phyloP scores from a whole-genome alignment of 2,329 filamentous ascomycete species.

The Chaetoscypha palmicola region DNA sequence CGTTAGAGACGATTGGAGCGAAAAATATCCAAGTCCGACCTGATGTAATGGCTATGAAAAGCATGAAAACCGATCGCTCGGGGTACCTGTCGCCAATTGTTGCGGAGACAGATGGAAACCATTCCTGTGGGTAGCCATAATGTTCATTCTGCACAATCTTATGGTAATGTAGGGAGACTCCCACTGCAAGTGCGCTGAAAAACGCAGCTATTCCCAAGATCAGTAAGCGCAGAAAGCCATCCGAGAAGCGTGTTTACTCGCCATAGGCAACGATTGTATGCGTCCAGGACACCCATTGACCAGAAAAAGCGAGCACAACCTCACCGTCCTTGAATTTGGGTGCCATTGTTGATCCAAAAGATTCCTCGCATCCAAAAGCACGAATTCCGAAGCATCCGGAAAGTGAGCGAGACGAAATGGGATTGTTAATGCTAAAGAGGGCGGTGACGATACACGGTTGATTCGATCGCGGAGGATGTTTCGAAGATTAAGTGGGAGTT shows the following conservation, averaged over 20 bases:
- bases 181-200: conserved; percentile 75
- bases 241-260: conserved; percentile 36
- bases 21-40: too few species aligned
- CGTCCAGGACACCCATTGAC: conserved; percentile 81
- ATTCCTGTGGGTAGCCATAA: conserved; percentile 89
- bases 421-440: not conserved
- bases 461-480: not conserved
- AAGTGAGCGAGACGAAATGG: not conserved
- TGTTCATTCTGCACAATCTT: conserved; percentile 98
- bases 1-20: too few species aligned
- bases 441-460: not conserved
- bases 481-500: not conserved
- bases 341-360: conserved; percentile 30
- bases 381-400: conserved; percentile 24
- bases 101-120: conserved; percentile 92
- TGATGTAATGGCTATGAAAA: conserved; percentile 95
- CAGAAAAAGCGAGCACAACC: conserved; percentile 62
- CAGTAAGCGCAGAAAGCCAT: too few species aligned
- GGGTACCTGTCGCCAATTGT: conserved; percentile 97
- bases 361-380: conserved; percentile 27
- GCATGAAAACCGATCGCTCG: conserved; percentile 91
- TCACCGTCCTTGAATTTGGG: conserved; percentile 56
- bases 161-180: conserved; percentile 76
- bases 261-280: conserved; percentile 82
- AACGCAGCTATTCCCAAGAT: conserved; percentile 59